phyloP scores from a whole-genome alignment of 768 basidiomycete genomes.

The Phanerochaete carnosa region DNA sequence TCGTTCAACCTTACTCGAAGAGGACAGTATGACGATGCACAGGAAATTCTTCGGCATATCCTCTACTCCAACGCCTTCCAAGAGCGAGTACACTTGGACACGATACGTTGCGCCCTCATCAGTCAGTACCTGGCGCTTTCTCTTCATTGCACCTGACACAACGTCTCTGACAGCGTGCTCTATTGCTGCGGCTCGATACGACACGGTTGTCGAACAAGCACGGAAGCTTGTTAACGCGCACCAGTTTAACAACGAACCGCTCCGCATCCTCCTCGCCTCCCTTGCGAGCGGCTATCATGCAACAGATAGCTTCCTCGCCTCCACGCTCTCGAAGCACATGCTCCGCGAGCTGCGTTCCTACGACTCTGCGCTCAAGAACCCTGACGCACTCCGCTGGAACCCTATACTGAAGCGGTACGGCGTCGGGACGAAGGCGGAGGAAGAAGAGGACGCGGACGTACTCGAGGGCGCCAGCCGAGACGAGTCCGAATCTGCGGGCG shows the following conservation, averaged over 20 bases:
- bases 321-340: conserved; percentile 80
- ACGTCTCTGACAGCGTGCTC: conserved; percentile 58
- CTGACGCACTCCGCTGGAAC: conserved; percentile 63
- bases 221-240: conserved; percentile 71
- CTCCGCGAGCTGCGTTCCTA: conserved; percentile 74
- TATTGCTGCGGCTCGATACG: conserved; percentile 51
- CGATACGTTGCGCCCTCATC: conserved; percentile 73
- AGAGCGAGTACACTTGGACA: conserved; percentile 55
- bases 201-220: conserved; percentile 66
- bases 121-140: conserved; percentile 42
- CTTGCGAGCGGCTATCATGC: conserved; percentile 69
- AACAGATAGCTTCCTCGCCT: conserved; percentile 70
- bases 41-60: conserved; percentile 76
- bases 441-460: conserved; percentile 37
- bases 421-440: conserved; percentile 35
- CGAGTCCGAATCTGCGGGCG: conserved; percentile 21
- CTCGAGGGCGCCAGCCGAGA: conserved; percentile 29
- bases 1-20: conserved; percentile 64
- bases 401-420: conserved; percentile 54
- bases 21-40: conserved; percentile 61
- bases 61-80: conserved; percentile 72
- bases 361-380: conserved; percentile 62
- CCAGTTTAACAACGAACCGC: conserved; percentile 86
- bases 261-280: conserved; percentile 71
- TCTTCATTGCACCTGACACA: neutral